phyloP scores from a whole-genome alignment of 352 stramenopile species.

The Pythium vanterpoolii region DNA sequence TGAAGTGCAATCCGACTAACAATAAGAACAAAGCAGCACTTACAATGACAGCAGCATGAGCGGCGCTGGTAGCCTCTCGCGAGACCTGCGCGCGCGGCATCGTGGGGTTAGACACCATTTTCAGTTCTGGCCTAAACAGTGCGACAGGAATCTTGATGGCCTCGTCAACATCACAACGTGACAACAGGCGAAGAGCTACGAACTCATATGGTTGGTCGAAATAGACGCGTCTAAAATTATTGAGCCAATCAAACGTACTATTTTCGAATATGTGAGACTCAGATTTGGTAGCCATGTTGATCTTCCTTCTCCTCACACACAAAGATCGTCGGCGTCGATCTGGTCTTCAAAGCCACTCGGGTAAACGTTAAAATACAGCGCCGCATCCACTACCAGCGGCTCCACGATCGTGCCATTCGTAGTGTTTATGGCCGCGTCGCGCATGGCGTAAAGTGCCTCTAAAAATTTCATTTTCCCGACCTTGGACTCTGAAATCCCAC shows the following conservation, averaged over 20 bases:
- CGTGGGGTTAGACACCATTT: background rate
- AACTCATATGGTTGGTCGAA: background rate
- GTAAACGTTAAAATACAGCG: constrained; percentile 37
- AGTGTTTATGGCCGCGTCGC: constrained; percentile 6
- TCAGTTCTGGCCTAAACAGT: background rate
- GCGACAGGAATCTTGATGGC: background rate
- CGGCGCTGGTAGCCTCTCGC: constrained; percentile 14
- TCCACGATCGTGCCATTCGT: constrained; percentile 9
- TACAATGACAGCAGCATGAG: constrained; percentile 25
- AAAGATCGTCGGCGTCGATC: constrained; percentile 26
- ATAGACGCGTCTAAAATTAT: background rate
- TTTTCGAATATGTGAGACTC: background rate
- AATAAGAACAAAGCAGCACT: background rate
- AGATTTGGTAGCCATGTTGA: background rate
- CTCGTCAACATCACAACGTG: background rate
- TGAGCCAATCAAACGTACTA: background rate
- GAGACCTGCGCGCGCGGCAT: constrained; percentile 13
- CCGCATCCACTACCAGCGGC: constrained; percentile 11
- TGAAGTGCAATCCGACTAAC: background rate
- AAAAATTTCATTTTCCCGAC: constrained; percentile 23
- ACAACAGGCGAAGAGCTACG: background rate
- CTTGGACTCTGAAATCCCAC: constrained; percentile 13
- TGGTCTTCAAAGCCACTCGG: constrained; percentile 28
- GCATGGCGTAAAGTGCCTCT: constrained; percentile 19
- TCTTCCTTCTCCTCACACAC: background rate